These are phyloP conservation scores for Brassica balearica DNA, from an alignment of 441 rosid species.

Conservation along the genomic window DNA sequence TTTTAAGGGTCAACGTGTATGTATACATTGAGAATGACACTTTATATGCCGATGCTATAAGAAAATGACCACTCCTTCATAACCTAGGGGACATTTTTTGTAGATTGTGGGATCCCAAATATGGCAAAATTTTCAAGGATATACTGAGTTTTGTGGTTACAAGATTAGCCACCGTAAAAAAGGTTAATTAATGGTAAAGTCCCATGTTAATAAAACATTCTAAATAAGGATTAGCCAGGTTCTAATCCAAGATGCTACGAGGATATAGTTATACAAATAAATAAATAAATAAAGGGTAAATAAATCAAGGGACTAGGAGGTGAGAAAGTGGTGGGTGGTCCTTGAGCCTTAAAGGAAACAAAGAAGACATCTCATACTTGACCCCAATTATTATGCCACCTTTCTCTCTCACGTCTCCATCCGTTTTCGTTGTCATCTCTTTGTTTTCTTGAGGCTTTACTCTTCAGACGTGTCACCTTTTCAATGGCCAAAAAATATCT, in stretches of 20 bases:
- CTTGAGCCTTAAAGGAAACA: constrained; percentile 45
- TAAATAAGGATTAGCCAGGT: not conserved
- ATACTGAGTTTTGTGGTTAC: not conserved
- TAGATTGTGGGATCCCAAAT: not conserved
- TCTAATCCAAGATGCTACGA: not conserved
- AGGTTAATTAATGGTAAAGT: not conserved
- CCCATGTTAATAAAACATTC: not conserved
- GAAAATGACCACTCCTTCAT: constrained; percentile 38
- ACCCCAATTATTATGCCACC: constrained; percentile 45
- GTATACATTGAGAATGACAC: constrained; percentile 37
- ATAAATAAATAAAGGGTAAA: not conserved
- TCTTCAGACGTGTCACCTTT: constrained; percentile 39
- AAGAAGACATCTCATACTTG: constrained; percentile 44
- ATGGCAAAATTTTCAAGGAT: not conserved
- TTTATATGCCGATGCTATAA: constrained; percentile 14
- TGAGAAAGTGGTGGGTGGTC: constrained; percentile 45
- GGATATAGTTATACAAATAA: constrained; percentile 1
- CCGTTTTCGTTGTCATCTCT: constrained; percentile 41
- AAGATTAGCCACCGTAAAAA: not conserved
- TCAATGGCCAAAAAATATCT: constrained; percentile 25
- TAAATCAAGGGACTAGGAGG: not conserved
- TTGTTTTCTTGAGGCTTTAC: constrained; percentile 37
- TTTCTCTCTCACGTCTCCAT: constrained; percentile 48
- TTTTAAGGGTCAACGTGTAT: constrained; percentile 38
- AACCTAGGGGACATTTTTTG: constrained; percentile 22